Base-by-base conservation (phyloP, 441 rosid species). In the Erodium trifolium region DNA sequence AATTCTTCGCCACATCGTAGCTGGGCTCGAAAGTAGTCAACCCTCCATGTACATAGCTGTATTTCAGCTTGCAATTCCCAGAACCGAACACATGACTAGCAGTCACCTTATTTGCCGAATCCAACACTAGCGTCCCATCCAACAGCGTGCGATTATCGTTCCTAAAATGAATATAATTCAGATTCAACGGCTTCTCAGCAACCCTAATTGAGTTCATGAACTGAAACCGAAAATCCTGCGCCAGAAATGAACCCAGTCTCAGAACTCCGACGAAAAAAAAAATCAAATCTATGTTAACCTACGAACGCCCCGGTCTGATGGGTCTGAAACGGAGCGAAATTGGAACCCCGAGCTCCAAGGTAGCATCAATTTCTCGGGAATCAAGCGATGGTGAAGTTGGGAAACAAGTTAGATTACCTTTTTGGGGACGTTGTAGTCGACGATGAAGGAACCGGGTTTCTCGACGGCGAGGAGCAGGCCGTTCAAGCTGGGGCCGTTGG, bases 221-320 rank as follows among this genome's bases (percentile, higher is more conserved):
- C 90, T 90, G 99, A 81, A 94, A 94, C 79, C 89, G 84, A 68
- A 88, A 83, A 78, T 94, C 97, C 99, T 94, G 84, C 74, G 67
- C 70, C 70, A 8, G 62, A 68, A 59, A 41, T 29, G 12, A 66
- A 14, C 19, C 0, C 57, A 51, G 17, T 13, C 13, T 51, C 17
- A 13, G 5, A 51, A 51, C 4, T n/a, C 17, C 14, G 57, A 51
- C 3, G 11, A 41, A 41, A 41, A 41, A 0, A 1, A 41, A 41
- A 41, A 41, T 7, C 47, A 11, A 41, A 41, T 3, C 1, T 11
- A 49, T 23, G 27, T 23, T 23, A 31, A 31, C 1, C 34, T 31
- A 0, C 4, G 4, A 2, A 27, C 2, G 1, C n/a, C 27, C 34
- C 34, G 34, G 34, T 31, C 34, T 31, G 34, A 31, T 31, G 34